Evolutionary conservation across 768 basidiomycete genomes (phyloP).

Genomic region (Lactarius tabidus): DNA sequence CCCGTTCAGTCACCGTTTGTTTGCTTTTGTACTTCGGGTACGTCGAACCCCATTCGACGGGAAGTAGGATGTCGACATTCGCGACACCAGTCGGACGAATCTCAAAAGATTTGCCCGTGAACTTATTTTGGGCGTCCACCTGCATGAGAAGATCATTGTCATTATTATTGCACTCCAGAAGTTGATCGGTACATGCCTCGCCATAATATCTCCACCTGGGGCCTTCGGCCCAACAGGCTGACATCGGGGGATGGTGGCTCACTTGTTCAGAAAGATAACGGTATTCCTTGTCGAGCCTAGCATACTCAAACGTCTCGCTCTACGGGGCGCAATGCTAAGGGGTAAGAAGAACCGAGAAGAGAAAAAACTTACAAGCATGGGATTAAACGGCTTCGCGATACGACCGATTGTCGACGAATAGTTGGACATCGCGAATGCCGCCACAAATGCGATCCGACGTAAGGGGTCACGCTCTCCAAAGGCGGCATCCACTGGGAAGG

Average conservation of each 20-base stretch:
- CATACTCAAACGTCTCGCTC: slow-evolving; percentile 95
- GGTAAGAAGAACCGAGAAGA: not conserved
- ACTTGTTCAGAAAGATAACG: slow-evolving; percentile 96
- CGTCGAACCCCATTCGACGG: slow-evolving; percentile 54
- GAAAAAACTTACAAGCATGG: slow-evolving; percentile 67
- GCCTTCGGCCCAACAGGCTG: slow-evolving; percentile 92
- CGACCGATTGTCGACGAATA: slow-evolving; percentile 95
- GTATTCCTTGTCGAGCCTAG: slow-evolving; percentile 80
- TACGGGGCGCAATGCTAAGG: slow-evolving; percentile 31
- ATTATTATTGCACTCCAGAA: not conserved
- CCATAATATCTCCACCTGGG: slow-evolving; percentile 89
- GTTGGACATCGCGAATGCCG: slow-evolving; percentile 97
- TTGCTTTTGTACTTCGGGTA: slow-evolving; percentile 53
- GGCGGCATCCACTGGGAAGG: slow-evolving; percentile 72
- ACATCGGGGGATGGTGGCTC: slow-evolving; percentile 95
- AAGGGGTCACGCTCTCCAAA: slow-evolving; percentile 70
- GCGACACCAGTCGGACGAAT: slow-evolving; percentile 94
- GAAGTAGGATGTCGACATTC: slow-evolving; percentile 78
- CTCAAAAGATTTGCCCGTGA: slow-evolving; percentile 95
- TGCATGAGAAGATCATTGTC: slow-evolving; percentile 30
- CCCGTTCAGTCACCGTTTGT: slow-evolving; percentile 32
- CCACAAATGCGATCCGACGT: slow-evolving; percentile 85
- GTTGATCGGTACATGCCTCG: slow-evolving; percentile 48
- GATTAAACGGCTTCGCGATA: slow-evolving; percentile 97
- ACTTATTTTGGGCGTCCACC: slow-evolving; percentile 96